Evolutionary conservation across 2,329 filamentous ascomycete species (phyloP).

Genomic region (Macrophomina tecta): DNA sequence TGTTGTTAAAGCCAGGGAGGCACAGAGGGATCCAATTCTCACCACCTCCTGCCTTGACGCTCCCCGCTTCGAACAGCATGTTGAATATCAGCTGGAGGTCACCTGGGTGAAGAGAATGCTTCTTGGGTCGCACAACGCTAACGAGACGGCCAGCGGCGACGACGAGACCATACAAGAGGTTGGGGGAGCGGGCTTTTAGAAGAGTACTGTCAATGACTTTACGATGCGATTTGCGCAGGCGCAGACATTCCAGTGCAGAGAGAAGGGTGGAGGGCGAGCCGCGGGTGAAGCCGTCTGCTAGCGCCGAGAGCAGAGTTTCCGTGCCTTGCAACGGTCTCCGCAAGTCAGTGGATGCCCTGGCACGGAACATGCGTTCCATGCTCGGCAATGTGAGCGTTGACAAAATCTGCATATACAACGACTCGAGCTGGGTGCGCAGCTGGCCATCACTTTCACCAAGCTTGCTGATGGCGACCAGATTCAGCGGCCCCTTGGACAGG

Average conservation of each 20-base stretch:
- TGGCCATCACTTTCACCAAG: constrained; percentile 92
- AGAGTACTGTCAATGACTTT: constrained; percentile 86
- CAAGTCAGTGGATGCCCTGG: constrained; percentile 92
- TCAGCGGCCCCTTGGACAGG: constrained; percentile 81
- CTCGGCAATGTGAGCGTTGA: constrained; percentile 91
- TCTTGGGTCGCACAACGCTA: constrained; percentile 90
- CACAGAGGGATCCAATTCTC: constrained; percentile 98
- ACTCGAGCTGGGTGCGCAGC: constrained; percentile 84
- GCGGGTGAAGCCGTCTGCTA: constrained; percentile 92
- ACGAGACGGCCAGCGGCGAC: constrained; percentile 92
- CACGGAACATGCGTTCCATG: constrained; percentile 83
- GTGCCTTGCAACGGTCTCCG: constrained; percentile 89
- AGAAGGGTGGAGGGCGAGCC: constrained; percentile 89
- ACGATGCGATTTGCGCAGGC: constrained; percentile 85
- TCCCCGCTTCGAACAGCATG: constrained; percentile 96
- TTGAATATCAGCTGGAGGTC: constrained; percentile 98
- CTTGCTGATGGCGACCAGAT: constrained; percentile 91
- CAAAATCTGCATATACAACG: constrained; percentile 96
- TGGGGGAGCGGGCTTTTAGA: constrained; percentile 76
- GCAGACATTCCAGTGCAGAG: constrained; percentile 91
- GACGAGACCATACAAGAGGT: constrained; percentile 88
- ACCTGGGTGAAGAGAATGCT: constrained; percentile 93
- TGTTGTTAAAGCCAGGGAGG: constrained; percentile 95
- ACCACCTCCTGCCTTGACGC: constrained; percentile 88
- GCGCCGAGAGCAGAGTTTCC: constrained; percentile 84